These are phyloP conservation scores for Apiospora koreana DNA, from an alignment of 2,329 filamentous ascomycete species.

Conservation along the genomic window DNA sequence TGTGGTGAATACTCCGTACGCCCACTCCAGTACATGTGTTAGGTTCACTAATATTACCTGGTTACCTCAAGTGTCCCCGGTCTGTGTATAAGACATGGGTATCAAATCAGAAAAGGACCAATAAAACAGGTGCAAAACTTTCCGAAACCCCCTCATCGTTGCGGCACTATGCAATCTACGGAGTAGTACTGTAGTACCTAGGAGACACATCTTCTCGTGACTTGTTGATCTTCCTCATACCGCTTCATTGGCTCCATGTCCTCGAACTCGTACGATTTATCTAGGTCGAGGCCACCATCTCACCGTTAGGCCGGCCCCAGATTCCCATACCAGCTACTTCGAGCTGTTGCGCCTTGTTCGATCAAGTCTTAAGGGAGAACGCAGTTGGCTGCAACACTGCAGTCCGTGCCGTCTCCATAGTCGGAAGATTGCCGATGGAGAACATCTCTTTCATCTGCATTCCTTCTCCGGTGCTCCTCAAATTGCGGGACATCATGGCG, in stretches of 20 bases:
- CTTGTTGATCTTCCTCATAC: background rate
- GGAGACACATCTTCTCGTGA: background rate
- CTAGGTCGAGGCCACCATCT: background rate
- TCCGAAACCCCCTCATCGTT: background rate
- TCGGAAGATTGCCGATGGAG: slow-evolving; percentile 7
- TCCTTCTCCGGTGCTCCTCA: background rate
- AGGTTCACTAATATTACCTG: no score
- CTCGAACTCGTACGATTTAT: background rate
- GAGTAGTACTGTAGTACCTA: no score
- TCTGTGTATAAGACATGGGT: background rate
- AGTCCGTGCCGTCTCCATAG: slow-evolving; percentile 1
- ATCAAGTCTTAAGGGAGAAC: background rate
- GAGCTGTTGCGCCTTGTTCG: background rate
- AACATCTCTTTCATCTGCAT: slow-evolving; percentile 4
- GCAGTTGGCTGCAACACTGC: background rate
- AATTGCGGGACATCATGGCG: background rate
- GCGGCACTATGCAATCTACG: background rate
- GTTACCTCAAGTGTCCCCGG: background rate
- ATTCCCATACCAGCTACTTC: background rate
- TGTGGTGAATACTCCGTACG: no score
- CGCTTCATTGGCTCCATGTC: background rate
- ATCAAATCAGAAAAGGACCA: background rate
- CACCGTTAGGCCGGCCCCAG: background rate
- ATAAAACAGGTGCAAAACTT: background rate
- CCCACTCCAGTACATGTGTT: no score